Percentiles rank a stretch among this genome's conserved stretches.
Conservation (phyloP, 1,284 basidiomycete species). For the Leccinum subrobustum region DNA sequence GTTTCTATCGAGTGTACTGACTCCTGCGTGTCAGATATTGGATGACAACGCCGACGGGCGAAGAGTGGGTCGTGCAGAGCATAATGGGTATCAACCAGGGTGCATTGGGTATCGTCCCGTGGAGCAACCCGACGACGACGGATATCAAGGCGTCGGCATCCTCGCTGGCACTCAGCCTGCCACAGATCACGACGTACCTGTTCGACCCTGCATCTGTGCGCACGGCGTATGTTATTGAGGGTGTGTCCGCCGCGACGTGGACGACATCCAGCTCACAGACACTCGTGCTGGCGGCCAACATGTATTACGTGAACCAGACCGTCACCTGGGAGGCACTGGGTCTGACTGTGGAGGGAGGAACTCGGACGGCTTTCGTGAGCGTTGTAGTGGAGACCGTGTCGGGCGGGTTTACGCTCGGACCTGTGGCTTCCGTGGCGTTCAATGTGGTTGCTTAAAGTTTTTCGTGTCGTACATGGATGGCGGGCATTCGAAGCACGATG, state of each 20-base stretch:
- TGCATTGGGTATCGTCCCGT: constrained; percentile 62
- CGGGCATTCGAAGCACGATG: no score
- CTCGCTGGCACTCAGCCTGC: constrained; percentile 45
- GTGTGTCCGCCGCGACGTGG: constrained; percentile 44
- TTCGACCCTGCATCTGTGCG: constrained; percentile 33
- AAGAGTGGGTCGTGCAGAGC: constrained; percentile 64
- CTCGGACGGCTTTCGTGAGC: constrained; percentile 5
- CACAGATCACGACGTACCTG: constrained; percentile 41
- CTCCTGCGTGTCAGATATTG: constrained; percentile 51
- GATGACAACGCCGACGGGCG: constrained; percentile 61
- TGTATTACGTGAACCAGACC: constrained; percentile 35
- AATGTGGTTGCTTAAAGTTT: not conserved
- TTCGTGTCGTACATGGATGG: not conserved
- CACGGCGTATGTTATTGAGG: constrained; percentile 28
- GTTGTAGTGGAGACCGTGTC: not conserved
- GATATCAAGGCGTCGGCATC: constrained; percentile 62
- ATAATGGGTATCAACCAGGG: constrained; percentile 72
- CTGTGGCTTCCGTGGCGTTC: not conserved
- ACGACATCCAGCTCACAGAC: constrained; percentile 26
- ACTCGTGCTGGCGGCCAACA: constrained; percentile 43
- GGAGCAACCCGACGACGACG: constrained; percentile 61
- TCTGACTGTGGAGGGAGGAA: constrained; percentile 2
- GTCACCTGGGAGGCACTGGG: constrained; percentile 24
- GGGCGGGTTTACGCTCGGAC: not conserved
- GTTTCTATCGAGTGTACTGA: not conserved